Evolutionary conservation across 345 rosid genomes (phyloP), one percentile per base, ranked within the genome.

Genomic region (Gossypium anomalum): DNA sequence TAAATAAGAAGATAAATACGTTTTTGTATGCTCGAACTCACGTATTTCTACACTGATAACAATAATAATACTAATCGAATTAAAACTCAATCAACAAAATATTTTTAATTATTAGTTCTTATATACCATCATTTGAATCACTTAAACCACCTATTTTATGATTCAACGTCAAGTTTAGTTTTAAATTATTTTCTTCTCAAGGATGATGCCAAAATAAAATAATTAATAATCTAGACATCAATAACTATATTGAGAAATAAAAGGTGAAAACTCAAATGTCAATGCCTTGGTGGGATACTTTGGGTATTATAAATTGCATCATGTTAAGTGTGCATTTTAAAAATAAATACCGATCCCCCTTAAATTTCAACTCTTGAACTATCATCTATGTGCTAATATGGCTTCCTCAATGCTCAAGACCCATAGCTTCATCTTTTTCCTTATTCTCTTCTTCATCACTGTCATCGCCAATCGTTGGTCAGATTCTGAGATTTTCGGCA

Each of bases 21-120:
- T 0, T 0, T 3, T 0, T 0, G 4, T 3, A 29, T 29, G 34
- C 34, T 3, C 0, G 4, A 29, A 29, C 0, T 4, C 0, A 29
- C 1, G 1, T 29, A 4, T 29, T 29, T 0, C 0, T 29, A 29
- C 0, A 4, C 4, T 29, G 3, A 3, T 1, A 0, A 29, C 0
- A 29, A 29, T 29, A 0, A 0, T 1, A 29, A 29, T 29, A 0
- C 34, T 29, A 29, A 0, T 29, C 1, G 1, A 29, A 29, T 29
- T 29, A 0, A 29, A 0, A 29, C 1, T 29, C 5, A 3, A 29
- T 29, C 0, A 29, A 29, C 0, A 29, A 3, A 29, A 29, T 27
- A 29, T 3, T 0, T 29, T 0, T 34, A 34, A 34, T 34, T 34
- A 34, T 34, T 34, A 34, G 0, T 34, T 29, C 0, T 29, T 34